These are phyloP conservation scores for Yamadazyma siamensis DNA, from an alignment of 1,139 yeast species.

Conservation along the genomic window DNA sequence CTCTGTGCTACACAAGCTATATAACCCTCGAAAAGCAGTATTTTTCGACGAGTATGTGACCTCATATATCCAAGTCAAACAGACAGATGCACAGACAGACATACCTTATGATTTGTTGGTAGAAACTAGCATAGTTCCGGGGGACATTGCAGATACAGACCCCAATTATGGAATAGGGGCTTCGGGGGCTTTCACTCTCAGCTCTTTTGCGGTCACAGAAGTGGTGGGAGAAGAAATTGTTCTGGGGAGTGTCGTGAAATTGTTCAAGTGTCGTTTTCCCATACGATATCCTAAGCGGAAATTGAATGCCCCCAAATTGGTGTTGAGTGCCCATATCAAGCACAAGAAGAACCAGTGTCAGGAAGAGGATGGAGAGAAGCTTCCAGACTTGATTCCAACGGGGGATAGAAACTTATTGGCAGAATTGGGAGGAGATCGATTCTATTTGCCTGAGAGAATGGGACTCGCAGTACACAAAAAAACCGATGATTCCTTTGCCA, in stretches of 20 bases:
- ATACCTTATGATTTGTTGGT: constrained; percentile 16
- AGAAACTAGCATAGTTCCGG: constrained; percentile 28
- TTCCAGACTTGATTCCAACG: constrained; percentile 1
- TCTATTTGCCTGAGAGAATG: constrained; percentile 6
- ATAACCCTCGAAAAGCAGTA: constrained; percentile 3
- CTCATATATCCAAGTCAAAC: constrained; percentile 8
- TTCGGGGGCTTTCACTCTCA: constrained; percentile 3
- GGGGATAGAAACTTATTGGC: constrained; percentile 2
- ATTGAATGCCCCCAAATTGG: constrained; percentile 27
- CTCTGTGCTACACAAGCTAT: not conserved
- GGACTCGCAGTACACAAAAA: not conserved
- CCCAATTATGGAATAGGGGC: constrained; percentile 3
- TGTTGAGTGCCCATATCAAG: constrained; percentile 19
- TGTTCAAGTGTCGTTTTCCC: constrained; percentile 23
- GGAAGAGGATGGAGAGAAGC: not conserved
- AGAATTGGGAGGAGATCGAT: not conserved
- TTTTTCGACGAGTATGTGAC: constrained; percentile 12
- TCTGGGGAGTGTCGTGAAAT: not conserved
- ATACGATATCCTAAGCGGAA: constrained; percentile 37
- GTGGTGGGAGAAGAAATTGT: constrained; percentile 1
- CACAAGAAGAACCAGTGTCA: not conserved
- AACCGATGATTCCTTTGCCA: not conserved
- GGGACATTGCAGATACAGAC: constrained; percentile 17
- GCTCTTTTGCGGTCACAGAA: constrained; percentile 4
- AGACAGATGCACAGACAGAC: not conserved